A percentile compares a stretch with the other conserved stretches of the same genome.
Conservation (phyloP, 192 early-diverging fungal genomes). For the Coemansia reversa region DNA sequence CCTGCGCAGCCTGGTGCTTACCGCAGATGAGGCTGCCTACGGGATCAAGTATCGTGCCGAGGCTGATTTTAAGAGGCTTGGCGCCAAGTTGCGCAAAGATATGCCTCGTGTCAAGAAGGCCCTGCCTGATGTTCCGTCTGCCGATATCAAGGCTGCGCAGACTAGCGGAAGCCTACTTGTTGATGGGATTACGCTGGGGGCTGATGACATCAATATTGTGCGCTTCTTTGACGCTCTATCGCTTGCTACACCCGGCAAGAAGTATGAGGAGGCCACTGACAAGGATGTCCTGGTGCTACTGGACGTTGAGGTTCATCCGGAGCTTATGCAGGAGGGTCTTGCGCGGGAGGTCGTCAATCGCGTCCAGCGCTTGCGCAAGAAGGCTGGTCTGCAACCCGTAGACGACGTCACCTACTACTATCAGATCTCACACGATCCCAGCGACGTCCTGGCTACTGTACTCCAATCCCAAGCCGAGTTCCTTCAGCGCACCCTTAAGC, state of each 20-base stretch:
- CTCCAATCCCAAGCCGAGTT: slow-evolving; percentile 71
- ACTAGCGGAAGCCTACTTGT: slow-evolving; percentile 65
- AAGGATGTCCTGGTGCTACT: slow-evolving; percentile 86
- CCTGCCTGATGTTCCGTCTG: slow-evolving; percentile 68
- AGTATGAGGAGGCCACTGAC: slow-evolving; percentile 76
- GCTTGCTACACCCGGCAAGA: slow-evolving; percentile 34
- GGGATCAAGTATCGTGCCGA: slow-evolving; percentile 91
- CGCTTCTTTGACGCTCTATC: slow-evolving; percentile 79
- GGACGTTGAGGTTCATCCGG: slow-evolving; percentile 77
- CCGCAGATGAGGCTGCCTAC: slow-evolving; percentile 86
- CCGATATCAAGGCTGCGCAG: slow-evolving; percentile 82
- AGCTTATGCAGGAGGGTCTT: slow-evolving; percentile 82
- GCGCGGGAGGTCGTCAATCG: slow-evolving; percentile 97
- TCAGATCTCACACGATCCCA: slow-evolving; percentile 69
- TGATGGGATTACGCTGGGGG: slow-evolving; percentile 74
- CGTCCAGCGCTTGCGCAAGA: slow-evolving; percentile 93
- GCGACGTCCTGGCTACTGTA: slow-evolving; percentile 66
- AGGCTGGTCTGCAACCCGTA: slow-evolving; percentile 84
- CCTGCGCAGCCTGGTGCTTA: slow-evolving; percentile 80
- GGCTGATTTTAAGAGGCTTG: slow-evolving; percentile 88
- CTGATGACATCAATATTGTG: slow-evolving; percentile 82
- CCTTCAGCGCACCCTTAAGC: slow-evolving; percentile 74
- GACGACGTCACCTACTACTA: slow-evolving; percentile 88
- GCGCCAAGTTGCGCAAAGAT: slow-evolving; percentile 88
- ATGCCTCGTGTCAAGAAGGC: slow-evolving; percentile 82